Base-by-base conservation (phyloP, 176 grass and related monocot species). In the Lolium multiflorum region DNA sequence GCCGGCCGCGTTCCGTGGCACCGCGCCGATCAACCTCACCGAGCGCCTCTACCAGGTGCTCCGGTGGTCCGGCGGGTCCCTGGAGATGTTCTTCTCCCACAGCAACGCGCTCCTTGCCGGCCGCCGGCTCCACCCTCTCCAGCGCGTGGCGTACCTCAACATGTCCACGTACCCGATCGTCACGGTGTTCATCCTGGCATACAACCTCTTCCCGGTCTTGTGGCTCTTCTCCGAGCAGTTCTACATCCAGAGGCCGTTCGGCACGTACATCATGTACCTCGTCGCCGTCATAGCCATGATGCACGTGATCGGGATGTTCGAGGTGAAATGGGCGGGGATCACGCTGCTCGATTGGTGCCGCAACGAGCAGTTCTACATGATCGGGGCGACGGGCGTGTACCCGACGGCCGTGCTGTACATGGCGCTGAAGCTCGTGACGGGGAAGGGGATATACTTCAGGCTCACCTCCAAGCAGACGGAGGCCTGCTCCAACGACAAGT, bases 341-440 rank as follows among this genome's bases (percentile, higher is more conserved):
- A 90, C 88, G 41, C 25, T 82, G 51, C 83, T 90, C 8, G 88
- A 90, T 3, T 90, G 88, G 88, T 90, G 83, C 83, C 83, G 88
- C 28, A 90, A 90, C 52, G 88, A 90, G 72, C 88, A 90, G 71
- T 90, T 90, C 72, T 90, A 90, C 72, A 90, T 90, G 88, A 90
- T 90, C 8, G 79, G 83, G 0, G 52, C 88, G 0, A 90, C 88
- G 0, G 88, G 88, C 0, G 88, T 90, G 26, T 90, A 90, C 79
- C 83, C 88, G 20, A 82, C 88, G 38, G 88, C 83, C 1, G 88
- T 90, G 72, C 55, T 90, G 11, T 90, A 90, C 83, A 86, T 90
- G 88, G 83, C 24, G 55, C 9, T 86, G 20, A 90, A 90, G 72
- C 62, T 90, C n/a, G 13, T 90, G 35, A 90, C 88, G 0, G 88